These are phyloP conservation scores for Geosmithia morbida DNA, from an alignment of 2,329 filamentous ascomycete species.

Conservation along the genomic window DNA sequence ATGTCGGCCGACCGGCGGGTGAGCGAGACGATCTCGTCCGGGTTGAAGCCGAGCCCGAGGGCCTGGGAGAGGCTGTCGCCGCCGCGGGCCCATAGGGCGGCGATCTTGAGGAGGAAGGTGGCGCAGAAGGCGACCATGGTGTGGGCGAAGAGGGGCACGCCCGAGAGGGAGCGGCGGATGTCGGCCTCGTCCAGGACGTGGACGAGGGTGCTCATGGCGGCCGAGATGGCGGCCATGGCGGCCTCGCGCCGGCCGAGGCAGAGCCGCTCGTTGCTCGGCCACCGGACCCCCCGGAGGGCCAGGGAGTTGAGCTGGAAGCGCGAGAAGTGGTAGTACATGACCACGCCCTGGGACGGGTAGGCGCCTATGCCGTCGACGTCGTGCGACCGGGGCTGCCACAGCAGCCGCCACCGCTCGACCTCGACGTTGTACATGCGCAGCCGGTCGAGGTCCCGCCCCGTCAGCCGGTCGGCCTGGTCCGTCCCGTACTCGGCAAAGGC, in stretches of 20 bases:
- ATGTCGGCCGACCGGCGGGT: slow-evolving; percentile 3
- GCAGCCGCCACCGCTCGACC: slow-evolving; percentile 5
- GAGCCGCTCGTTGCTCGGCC: slow-evolving; percentile 3
- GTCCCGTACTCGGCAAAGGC: slow-evolving; percentile 5
- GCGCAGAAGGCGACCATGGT: slow-evolving; percentile 20
- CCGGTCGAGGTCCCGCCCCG: slow-evolving; percentile 2
- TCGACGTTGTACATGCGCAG: slow-evolving; percentile 5
- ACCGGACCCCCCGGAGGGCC: slow-evolving; percentile 5
- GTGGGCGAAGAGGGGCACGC: slow-evolving; percentile 19
- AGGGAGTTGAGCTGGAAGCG: slow-evolving; percentile 7
- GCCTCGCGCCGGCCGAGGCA: slow-evolving; percentile 2
- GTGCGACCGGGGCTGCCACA: slow-evolving; percentile 2
- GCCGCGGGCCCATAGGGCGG: slow-evolving; percentile 12
- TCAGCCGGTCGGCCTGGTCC: slow-evolving; percentile 1
- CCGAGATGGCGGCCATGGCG: slow-evolving; percentile 13
- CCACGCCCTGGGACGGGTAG: slow-evolving; percentile 3
- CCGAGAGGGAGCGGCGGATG: slow-evolving; percentile 14
- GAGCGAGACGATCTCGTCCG: slow-evolving; percentile 2
- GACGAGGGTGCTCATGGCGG: slow-evolving; percentile 18
- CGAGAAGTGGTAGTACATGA: slow-evolving; percentile 6
- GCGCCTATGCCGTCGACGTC: slow-evolving; percentile 3
- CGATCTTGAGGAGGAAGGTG: slow-evolving; percentile 20
- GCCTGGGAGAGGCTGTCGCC: slow-evolving; percentile 4
- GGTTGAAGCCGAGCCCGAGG: slow-evolving; percentile 8
- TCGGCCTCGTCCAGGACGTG: slow-evolving; percentile 17